Conservation (phyloP, 2,329 filamentous ascomycete species). For the Talaromyces amestolkiae region DNA sequence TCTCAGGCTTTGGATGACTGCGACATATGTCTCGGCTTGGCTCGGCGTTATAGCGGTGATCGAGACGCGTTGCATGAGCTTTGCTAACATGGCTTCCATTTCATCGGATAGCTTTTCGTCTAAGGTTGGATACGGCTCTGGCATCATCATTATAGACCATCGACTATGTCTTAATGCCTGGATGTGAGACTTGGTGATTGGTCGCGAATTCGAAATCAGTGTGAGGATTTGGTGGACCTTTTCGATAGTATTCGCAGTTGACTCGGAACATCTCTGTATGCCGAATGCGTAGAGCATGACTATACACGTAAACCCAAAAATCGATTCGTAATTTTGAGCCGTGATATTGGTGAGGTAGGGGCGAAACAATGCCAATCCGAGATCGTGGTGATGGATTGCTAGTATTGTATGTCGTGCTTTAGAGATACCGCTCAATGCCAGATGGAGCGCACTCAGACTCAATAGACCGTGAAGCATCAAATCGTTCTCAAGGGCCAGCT, state of each 20-base stretch:
- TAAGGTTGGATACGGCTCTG: slow-evolving; percentile 1
- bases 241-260: slow-evolving; percentile 8
- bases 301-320: slow-evolving; percentile 13
- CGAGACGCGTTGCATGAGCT: background rate
- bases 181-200: slow-evolving; percentile 5
- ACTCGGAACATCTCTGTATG: slow-evolving; percentile 15
- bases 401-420: slow-evolving; percentile 12
- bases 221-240: slow-evolving; percentile 15
- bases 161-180: background rate
- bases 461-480: slow-evolving; percentile 15
- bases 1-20: slow-evolving; percentile 7
- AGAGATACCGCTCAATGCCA: slow-evolving; percentile 3
- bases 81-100: slow-evolving; percentile 15
- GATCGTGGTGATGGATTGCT: slow-evolving; percentile 12
- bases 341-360: slow-evolving; percentile 5
- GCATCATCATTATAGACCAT: slow-evolving; percentile 12
- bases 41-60: background rate
- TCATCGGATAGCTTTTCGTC: slow-evolving; percentile 4
- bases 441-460: slow-evolving; percentile 14
- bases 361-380: slow-evolving; percentile 11
- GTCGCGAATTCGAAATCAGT: slow-evolving; percentile 4
- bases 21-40: slow-evolving; percentile 3
- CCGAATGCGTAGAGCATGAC: slow-evolving; percentile 15
- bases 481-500: slow-evolving; percentile 16
- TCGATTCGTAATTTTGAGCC: slow-evolving; percentile 1